These are phyloP conservation scores for Calonectria pseudoturangicola DNA, from an alignment of 2,329 filamentous ascomycete genomes.

Conservation along the genomic window DNA sequence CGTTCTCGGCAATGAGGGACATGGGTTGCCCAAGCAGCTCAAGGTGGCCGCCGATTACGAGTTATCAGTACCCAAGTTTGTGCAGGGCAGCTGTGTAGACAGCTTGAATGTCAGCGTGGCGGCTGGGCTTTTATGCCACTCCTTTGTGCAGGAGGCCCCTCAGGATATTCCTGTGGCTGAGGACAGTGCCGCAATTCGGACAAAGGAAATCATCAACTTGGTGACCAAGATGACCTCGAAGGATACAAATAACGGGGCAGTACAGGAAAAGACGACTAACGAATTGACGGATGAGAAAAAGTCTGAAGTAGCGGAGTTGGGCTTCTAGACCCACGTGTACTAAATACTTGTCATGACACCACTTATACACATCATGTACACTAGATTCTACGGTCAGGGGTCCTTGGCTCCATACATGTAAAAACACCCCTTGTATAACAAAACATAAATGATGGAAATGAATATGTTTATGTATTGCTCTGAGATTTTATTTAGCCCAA, in stretches of 20 bases:
- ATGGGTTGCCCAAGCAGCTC: conserved; percentile 80
- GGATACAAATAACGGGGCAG: background rate
- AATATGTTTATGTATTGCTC: background rate
- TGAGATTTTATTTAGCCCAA: background rate
- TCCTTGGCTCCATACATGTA: conserved; percentile 40
- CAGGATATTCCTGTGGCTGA: conserved; percentile 7
- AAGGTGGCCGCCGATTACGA: conserved; percentile 79
- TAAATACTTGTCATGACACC: conserved; percentile 38
- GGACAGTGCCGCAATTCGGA: conserved; percentile 34
- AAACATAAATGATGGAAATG: conserved; percentile 2
- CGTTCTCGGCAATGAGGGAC: conserved; percentile 88
- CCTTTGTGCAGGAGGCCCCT: conserved; percentile 73
- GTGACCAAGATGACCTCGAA: conserved; percentile 20
- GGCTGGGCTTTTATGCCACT: conserved; percentile 82
- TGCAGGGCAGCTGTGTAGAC: conserved; percentile 78
- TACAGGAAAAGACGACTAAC: background rate
- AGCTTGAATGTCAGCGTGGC: conserved; percentile 97
- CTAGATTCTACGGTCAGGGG: conserved; percentile 36
- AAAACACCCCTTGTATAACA: conserved; percentile 19
- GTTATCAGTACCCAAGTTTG: conserved; percentile 78
- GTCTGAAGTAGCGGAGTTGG: conserved; percentile 28
- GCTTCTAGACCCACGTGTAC: conserved; percentile 35
- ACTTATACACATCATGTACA: conserved; percentile 45
- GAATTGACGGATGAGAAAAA: conserved; percentile 8
- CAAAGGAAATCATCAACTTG: conserved; percentile 19